These are phyloP conservation scores for Cymbopogon citratus DNA, from an alignment of 176 grass and related monocot genomes.

Conservation along the genomic window DNA sequence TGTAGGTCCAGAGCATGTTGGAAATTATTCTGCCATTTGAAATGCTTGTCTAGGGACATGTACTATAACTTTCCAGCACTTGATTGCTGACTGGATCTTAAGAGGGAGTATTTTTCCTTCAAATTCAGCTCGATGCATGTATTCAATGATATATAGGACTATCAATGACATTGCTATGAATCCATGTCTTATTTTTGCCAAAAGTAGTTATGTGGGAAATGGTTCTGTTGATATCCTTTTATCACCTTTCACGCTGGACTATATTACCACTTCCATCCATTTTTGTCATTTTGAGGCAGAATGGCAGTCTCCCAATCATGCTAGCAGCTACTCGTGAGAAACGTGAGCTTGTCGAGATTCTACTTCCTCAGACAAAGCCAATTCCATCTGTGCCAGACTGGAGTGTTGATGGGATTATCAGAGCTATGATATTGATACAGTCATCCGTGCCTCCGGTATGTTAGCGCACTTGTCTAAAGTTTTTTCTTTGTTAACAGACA, in stretches of 20 bases:
- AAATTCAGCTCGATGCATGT: not conserved
- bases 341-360: conserved; percentile 38
- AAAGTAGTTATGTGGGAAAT: too few relatives aligned
- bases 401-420: not conserved
- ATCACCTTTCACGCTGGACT: not conserved
- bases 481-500: not conserved
- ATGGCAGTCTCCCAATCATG: conserved; percentile 22
- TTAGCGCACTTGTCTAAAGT: not conserved
- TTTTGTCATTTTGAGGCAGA: conserved; percentile 11
- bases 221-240: not conserved
- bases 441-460: too few relatives aligned
- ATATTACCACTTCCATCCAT: not conserved
- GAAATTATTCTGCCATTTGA: not conserved
- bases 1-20: too few relatives aligned
- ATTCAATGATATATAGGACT: not conserved
- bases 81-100: not conserved
- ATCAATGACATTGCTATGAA: not conserved
- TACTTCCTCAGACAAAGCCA: conserved; percentile 32
- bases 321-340: conserved; percentile 1
- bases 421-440: too few relatives aligned
- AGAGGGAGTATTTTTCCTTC: not conserved
- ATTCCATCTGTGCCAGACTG: conserved; percentile 15
- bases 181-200: not conserved
- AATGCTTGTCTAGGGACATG: not conserved
- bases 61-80: not conserved